These are phyloP conservation scores for Ceratobasidium sp. DNA, from an alignment of 1,284 basidiomycete species.

Conservation along the genomic window DNA sequence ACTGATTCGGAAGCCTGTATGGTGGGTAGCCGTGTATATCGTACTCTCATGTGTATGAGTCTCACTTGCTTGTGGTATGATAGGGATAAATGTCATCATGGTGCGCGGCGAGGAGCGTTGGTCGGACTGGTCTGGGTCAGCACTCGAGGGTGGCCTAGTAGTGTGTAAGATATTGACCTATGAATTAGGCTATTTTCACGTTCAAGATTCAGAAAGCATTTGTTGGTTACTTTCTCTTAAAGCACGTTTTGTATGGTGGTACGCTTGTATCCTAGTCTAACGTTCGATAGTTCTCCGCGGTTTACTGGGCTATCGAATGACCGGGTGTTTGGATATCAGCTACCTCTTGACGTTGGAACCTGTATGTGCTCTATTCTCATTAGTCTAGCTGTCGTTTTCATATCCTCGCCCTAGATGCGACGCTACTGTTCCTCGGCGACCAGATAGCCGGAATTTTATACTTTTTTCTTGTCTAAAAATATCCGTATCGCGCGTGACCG, in stretches of 20 bases:
- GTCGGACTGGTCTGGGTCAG: constrained; percentile 77
- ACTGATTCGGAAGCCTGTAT: constrained; percentile 73
- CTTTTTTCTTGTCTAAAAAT: constrained; percentile 83
- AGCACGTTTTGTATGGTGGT: constrained; percentile 60
- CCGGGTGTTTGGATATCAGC: constrained; percentile 70
- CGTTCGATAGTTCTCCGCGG: constrained; percentile 66
- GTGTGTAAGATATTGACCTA: background rate
- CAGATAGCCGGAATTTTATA: constrained; percentile 80
- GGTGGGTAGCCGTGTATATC: constrained; percentile 58
- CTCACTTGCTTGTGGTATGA: background rate
- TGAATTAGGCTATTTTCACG: constrained; percentile 68
- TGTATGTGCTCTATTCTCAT: constrained; percentile 62
- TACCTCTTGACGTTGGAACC: constrained; percentile 76
- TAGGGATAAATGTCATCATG: constrained; percentile 75
- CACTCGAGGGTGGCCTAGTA: no score
- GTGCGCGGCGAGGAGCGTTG: constrained; percentile 68
- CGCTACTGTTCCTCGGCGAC: constrained; percentile 75
- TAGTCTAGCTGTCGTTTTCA: constrained; percentile 34
- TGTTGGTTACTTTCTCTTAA: constrained; percentile 71
- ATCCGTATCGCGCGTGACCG: constrained; percentile 80
- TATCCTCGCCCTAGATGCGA: constrained; percentile 69
- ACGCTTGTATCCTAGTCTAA: background rate
- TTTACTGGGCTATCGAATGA: constrained; percentile 75
- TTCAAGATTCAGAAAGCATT: constrained; percentile 74
- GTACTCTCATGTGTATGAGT: background rate